Conservation (phyloP, 495 filamentous ascomycete species). For the Penicillium lagena region DNA sequence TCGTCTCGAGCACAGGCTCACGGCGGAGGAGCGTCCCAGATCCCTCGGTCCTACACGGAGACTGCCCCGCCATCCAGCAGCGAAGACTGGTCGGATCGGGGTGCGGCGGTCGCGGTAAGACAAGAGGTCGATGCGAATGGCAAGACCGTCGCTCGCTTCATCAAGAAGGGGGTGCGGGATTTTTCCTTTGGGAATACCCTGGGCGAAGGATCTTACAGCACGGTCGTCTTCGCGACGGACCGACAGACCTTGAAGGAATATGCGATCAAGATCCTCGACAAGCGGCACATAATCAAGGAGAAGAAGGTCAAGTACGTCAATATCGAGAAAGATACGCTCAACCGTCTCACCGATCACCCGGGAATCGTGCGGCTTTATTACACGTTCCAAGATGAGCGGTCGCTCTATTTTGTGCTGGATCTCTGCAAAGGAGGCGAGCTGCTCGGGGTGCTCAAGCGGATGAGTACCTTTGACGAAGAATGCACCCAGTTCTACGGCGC, state of each 20-base stretch:
- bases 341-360: slow-evolving; percentile 91
- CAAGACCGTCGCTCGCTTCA: slow-evolving; percentile 67
- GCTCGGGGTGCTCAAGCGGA: slow-evolving; percentile 85
- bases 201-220: slow-evolving; percentile 97
- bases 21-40: slow-evolving; percentile 47
- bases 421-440: slow-evolving; percentile 90
- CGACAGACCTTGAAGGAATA: slow-evolving; percentile 94
- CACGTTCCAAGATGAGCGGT: slow-evolving; percentile 96
- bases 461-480: slow-evolving; percentile 91
- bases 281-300: slow-evolving; percentile 99
- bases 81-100: slow-evolving; percentile 93
- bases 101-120: slow-evolving; percentile 72
- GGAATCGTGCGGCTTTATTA: slow-evolving; percentile 97
- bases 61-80: slow-evolving; percentile 61
- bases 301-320: slow-evolving; percentile 99
- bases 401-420: slow-evolving; percentile 94
- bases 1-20: slow-evolving; percentile 37
- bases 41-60: slow-evolving; percentile 56
- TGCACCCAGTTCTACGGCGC: slow-evolving; percentile 93
- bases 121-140: slow-evolving; percentile 81
- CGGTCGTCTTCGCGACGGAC: slow-evolving; percentile 90
- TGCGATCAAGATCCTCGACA: slow-evolving; percentile 97
- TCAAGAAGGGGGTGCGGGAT: slow-evolving; percentile 97
- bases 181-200: slow-evolving; percentile 90
- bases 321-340: slow-evolving; percentile 97